These are phyloP conservation scores for Aspergillus quadricinctus DNA, from an alignment of 2,329 filamentous ascomycete species.

Conservation along the genomic window DNA sequence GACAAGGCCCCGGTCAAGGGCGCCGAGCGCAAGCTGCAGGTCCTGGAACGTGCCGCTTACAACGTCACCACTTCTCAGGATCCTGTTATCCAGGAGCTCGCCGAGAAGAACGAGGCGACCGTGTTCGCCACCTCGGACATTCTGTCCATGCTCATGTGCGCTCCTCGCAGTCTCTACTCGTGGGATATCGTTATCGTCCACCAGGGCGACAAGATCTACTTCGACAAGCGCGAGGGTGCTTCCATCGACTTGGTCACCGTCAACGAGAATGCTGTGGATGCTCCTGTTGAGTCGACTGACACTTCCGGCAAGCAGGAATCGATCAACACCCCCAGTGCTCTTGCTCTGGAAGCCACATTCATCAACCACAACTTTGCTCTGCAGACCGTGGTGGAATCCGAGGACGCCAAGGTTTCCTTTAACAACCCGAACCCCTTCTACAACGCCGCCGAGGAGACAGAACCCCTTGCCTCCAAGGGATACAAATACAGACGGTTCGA, in stretches of 20 bases:
- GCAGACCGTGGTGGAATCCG: slow-evolving; percentile 84
- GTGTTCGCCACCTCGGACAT: slow-evolving; percentile 97
- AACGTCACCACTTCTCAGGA: slow-evolving; percentile 97
- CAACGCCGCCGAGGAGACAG: slow-evolving; percentile 85
- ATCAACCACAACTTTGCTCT: slow-evolving; percentile 99
- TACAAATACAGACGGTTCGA: slow-evolving; percentile 99
- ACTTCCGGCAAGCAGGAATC: slow-evolving; percentile 69
- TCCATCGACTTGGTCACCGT: slow-evolving; percentile 96
- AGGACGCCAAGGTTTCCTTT: slow-evolving; percentile 76
- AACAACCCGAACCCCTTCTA: slow-evolving; percentile 94
- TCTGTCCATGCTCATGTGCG: slow-evolving; percentile 98
- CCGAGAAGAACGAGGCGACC: slow-evolving; percentile 91
- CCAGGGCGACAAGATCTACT: slow-evolving; percentile 94
- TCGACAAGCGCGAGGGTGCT: slow-evolving; percentile 96
- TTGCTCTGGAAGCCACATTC: slow-evolving; percentile 96
- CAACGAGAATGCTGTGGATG: slow-evolving; percentile 97
- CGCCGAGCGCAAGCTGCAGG: slow-evolving; percentile 78
- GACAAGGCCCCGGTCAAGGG: slow-evolving; percentile 92
- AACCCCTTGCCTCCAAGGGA: slow-evolving; percentile 89
- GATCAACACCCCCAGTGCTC: slow-evolving; percentile 87
- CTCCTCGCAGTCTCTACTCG: slow-evolving; percentile 91
- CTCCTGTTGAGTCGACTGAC: slow-evolving; percentile 84
- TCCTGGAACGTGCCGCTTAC: slow-evolving; percentile 91
- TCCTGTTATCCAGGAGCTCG: slow-evolving; percentile 92
- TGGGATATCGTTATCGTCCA: slow-evolving; percentile 96